These are phyloP conservation scores for Pythium brassicae DNA, from an alignment of 352 stramenopile species.

Conservation along the genomic window DNA sequence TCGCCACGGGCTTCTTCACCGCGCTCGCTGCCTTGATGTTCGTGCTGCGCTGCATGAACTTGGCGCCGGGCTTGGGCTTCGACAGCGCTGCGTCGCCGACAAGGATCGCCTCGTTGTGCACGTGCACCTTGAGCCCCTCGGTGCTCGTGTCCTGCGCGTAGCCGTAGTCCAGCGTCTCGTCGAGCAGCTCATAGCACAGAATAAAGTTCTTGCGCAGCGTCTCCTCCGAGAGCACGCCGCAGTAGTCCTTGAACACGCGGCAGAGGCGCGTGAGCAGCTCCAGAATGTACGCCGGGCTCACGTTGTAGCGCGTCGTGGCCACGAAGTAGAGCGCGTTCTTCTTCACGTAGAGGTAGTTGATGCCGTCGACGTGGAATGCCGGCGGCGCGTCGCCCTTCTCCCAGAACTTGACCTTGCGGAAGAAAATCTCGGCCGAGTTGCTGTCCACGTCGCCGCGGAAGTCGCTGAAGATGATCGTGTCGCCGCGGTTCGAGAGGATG, in stretches of 20 bases:
- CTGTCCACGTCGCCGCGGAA: slow-evolving; percentile 89
- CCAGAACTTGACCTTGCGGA: slow-evolving; percentile 99
- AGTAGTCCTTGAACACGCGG: slow-evolving; percentile 99
- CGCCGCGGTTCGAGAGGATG: slow-evolving; percentile 96
- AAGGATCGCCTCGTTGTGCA: slow-evolving; percentile 98
- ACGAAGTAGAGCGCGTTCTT: slow-evolving; percentile 98
- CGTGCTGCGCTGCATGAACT: slow-evolving; percentile 72
- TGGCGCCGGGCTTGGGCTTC: slow-evolving; percentile 91
- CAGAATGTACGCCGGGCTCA: slow-evolving; percentile 94
- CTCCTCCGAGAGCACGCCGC: slow-evolving; percentile 97
- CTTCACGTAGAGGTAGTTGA: slow-evolving; percentile 98
- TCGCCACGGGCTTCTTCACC: slow-evolving; percentile 87
- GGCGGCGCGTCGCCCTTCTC: slow-evolving; percentile 95
- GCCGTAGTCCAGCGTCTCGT: slow-evolving; percentile 99
- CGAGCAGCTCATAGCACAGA: slow-evolving; percentile 98
- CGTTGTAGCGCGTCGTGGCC: slow-evolving; percentile 95
- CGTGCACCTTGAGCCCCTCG: slow-evolving; percentile 96
- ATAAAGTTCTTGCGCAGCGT: slow-evolving; percentile 99
- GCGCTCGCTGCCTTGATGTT: slow-evolving; percentile 81
- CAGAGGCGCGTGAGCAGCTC: slow-evolving; percentile 93
- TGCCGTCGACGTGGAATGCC: slow-evolving; percentile 96
- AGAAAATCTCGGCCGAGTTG: slow-evolving; percentile 95
- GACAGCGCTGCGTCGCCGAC: slow-evolving; percentile 75
- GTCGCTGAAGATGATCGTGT: slow-evolving; percentile 98
- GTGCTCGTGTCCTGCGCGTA: slow-evolving; percentile 98